phyloP scores from a whole-genome alignment of 306 rosid genomes.

The Cucurbita maxima region DNA sequence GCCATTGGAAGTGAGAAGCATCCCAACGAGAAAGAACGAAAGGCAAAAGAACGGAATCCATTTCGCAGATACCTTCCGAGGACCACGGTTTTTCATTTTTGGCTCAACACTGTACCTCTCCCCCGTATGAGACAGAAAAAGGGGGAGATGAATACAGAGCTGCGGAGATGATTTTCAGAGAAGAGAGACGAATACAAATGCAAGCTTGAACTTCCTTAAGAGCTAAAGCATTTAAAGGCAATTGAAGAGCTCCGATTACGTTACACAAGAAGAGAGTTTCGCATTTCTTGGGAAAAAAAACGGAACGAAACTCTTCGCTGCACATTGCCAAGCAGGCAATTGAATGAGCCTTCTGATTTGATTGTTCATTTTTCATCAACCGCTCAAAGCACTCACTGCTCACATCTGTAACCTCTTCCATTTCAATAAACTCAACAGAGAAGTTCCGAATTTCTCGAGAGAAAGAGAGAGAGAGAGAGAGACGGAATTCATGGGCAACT shows the following conservation, averaged over 20 bases:
- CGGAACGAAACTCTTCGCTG: neutral
- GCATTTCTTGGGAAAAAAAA: neutral
- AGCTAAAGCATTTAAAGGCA: neutral
- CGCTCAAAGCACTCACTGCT: neutral
- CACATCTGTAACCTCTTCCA: neutral
- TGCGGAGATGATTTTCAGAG: neutral
- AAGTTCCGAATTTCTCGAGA: neutral
- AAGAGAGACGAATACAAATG: neutral
- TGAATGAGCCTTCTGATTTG: neutral
- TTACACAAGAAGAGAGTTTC: neutral
- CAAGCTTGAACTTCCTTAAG: neutral
- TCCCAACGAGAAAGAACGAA: neutral
- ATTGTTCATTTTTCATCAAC: neutral
- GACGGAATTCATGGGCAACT: neutral
- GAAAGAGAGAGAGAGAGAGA: neutral
- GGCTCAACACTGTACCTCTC: neutral
- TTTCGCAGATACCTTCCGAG: neutral
- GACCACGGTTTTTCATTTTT: neutral
- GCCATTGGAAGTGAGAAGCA: conserved; percentile 2
- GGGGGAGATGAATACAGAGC: neutral
- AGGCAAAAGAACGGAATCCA: neutral
- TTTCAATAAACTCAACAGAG: neutral
- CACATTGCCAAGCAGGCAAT: neutral
- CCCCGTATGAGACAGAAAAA: neutral
- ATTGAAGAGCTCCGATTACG: neutral